Conservation (phyloP, 2,329 filamentous ascomycete genomes). For the Apiospora kogelbergensis region DNA sequence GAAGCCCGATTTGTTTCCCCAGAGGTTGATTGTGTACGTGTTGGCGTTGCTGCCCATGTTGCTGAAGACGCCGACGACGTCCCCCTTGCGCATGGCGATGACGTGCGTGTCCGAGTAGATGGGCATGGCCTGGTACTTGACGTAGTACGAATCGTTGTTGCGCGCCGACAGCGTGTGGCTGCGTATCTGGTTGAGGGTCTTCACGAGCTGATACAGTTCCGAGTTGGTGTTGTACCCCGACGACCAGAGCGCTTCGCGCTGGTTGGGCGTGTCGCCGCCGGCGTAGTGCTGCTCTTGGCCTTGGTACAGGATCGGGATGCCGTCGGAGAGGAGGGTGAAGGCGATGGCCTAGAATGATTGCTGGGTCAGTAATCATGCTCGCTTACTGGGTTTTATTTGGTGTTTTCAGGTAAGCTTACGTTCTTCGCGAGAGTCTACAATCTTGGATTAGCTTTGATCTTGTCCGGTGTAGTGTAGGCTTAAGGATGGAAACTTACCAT, state of each 20-base stretch:
- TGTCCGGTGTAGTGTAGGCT: not conserved
- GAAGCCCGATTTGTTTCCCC: slow-evolving; percentile 38
- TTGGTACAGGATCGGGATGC: slow-evolving; percentile 59
- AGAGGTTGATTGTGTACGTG: slow-evolving; percentile 33
- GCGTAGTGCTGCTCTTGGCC: slow-evolving; percentile 57
- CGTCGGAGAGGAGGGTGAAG: slow-evolving; percentile 52
- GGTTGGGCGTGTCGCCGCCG: slow-evolving; percentile 40
- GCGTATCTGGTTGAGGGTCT: slow-evolving; percentile 50
- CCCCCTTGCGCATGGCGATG: slow-evolving; percentile 49
- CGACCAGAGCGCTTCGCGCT: slow-evolving; percentile 51
- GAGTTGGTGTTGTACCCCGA: slow-evolving; percentile 43
- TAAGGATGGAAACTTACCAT: slow-evolving; percentile 27
- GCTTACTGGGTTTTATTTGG: not conserved
- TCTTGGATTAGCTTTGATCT: not conserved
- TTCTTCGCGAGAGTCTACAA: slow-evolving; percentile 45
- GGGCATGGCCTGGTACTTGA: slow-evolving; percentile 37
- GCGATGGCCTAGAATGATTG: slow-evolving; percentile 37
- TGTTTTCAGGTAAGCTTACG: slow-evolving; percentile 14
- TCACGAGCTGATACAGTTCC: slow-evolving; percentile 45
- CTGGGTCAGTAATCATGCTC: not conserved
- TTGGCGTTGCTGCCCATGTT: slow-evolving; percentile 37
- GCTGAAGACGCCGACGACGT: slow-evolving; percentile 38
- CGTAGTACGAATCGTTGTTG: slow-evolving; percentile 37
- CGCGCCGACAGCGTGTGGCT: slow-evolving; percentile 41
- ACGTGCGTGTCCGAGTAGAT: slow-evolving; percentile 39